Percentiles rank a stretch among this genome's conserved stretches.
phyloP scores from a whole-genome alignment of 495 filamentous ascomycete species.

The Penicillium pancosmium region DNA sequence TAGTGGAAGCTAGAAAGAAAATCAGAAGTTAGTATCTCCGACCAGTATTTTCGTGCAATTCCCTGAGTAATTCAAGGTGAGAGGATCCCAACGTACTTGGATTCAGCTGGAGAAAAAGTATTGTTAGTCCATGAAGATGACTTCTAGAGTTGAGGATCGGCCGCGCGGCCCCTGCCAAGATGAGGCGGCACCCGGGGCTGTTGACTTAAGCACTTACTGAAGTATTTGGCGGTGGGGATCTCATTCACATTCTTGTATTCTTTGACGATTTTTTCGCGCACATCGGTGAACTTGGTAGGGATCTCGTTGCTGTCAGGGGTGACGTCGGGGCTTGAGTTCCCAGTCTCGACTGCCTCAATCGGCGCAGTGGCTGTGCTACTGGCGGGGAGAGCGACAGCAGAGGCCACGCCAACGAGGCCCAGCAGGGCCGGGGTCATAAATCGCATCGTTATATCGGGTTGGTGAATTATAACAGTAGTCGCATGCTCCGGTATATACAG shows the following conservation, averaged over 20 bases:
- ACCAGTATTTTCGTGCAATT: background rate
- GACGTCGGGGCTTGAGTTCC: background rate
- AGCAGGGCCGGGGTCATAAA: slow-evolving; percentile 15
- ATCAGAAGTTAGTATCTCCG: background rate
- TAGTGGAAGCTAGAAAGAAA: slow-evolving; percentile 53
- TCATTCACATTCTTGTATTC: slow-evolving; percentile 50
- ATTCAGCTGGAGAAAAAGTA: background rate
- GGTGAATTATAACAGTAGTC: background rate
- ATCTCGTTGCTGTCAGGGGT: slow-evolving; percentile 6
- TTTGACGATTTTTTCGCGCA: slow-evolving; percentile 44
- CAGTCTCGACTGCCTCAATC: background rate
- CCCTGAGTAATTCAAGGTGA: slow-evolving; percentile 3
- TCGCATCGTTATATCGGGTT: slow-evolving; percentile 17
- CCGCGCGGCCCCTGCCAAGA: slow-evolving; percentile 5
- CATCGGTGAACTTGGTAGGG: slow-evolving; percentile 45
- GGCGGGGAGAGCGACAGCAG: slow-evolving; percentile 14
- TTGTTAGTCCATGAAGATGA: background rate
- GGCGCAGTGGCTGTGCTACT: background rate
- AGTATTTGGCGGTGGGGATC: slow-evolving; percentile 59
- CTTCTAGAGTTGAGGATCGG: background rate
- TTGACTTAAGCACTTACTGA: slow-evolving; percentile 49
- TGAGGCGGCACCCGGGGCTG: background rate
- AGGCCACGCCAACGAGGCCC: slow-evolving; percentile 26
- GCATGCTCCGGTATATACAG: slow-evolving; percentile 17
- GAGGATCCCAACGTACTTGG: background rate